phyloP scores from a whole-genome alignment of 768 basidiomycete species.

The Wakefieldia striispora region DNA sequence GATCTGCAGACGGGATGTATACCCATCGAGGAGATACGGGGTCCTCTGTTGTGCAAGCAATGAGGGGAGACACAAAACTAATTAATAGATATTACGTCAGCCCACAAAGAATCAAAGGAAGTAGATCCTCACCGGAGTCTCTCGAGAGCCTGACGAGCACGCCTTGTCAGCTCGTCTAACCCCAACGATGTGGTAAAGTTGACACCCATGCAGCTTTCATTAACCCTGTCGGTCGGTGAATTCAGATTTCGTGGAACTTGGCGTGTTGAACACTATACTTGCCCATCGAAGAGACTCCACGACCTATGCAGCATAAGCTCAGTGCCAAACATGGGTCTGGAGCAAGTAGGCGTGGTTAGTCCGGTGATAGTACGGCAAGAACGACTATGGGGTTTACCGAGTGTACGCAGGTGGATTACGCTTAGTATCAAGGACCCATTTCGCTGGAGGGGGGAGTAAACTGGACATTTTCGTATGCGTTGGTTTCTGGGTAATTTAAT shows the following conservation, averaged over 20 bases:
- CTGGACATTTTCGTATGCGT: neutral
- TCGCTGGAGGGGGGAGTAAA: neutral
- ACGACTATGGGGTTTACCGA: constrained; percentile 4
- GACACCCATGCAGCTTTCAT: constrained; percentile 18
- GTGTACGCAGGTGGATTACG: constrained; percentile 13
- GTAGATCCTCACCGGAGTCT: constrained; percentile 17
- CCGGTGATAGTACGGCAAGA: too few relatives aligned
- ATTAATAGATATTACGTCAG: too few relatives aligned
- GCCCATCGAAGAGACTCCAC: constrained; percentile 14
- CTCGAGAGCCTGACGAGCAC: constrained; percentile 14
- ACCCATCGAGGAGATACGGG: constrained; percentile 15
- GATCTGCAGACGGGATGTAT: constrained; percentile 22
- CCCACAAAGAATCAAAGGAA: too few relatives aligned
- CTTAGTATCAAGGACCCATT: constrained; percentile 10
- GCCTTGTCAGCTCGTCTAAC: constrained; percentile 5
- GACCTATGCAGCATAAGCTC: constrained; percentile 12
- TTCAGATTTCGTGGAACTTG: neutral
- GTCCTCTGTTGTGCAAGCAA: constrained; percentile 15
- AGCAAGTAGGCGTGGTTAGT: neutral
- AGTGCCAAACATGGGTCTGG: constrained; percentile 17
- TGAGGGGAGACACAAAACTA: constrained; percentile 21
- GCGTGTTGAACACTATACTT: constrained; percentile 1
- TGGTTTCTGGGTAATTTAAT: too few relatives aligned
- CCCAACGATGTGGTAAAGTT: constrained; percentile 12
- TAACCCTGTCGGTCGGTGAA: constrained; percentile 7